A percentile compares a stretch with the other conserved stretches of the same genome.
phyloP scores from a whole-genome alignment of 1,284 basidiomycete genomes.

The Moniliophthora roreri region DNA sequence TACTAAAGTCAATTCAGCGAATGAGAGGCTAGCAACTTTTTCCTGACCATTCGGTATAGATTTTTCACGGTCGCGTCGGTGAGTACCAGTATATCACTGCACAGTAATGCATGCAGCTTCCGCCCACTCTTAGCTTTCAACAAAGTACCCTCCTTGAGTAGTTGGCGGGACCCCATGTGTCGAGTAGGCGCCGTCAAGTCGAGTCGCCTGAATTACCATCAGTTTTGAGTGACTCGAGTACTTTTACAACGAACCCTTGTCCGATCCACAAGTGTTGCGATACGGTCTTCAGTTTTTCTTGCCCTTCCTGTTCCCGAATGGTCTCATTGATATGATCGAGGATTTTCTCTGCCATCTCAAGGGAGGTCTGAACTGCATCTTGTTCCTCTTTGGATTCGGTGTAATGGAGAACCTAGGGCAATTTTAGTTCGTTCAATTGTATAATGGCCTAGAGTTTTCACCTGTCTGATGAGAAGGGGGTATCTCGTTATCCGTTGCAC shows the following conservation, averaged over 20 bases:
- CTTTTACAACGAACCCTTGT: conserved; percentile 61
- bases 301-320: conserved; percentile 83
- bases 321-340: conserved; percentile 86
- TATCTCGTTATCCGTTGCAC: conserved; percentile 97
- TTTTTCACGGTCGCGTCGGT: conserved; percentile 67
- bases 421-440: not conserved
- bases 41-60: conserved; percentile 86
- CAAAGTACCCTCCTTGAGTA: conserved; percentile 80
- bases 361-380: conserved; percentile 51
- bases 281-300: conserved; percentile 69
- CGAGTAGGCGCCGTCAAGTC: conserved; percentile 90
- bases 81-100: conserved; percentile 80
- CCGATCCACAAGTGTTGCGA: conserved; percentile 86
- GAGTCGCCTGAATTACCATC: conserved; percentile 55
- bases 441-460: conserved; percentile 23
- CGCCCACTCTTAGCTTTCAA: conserved; percentile 84
- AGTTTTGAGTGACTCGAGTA: not conserved
- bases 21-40: conserved; percentile 21
- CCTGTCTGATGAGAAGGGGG: conserved; percentile 84
- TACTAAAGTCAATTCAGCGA: not conserved
- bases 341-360: conserved; percentile 70
- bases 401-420: conserved; percentile 73
- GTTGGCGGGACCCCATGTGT: conserved; percentile 70
- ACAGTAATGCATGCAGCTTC: conserved; percentile 75
- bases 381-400: conserved; percentile 67